These are phyloP conservation scores for Trichoderma koningiopsis DNA, from an alignment of 2,329 filamentous ascomycete genomes.

Conservation along the genomic window DNA sequence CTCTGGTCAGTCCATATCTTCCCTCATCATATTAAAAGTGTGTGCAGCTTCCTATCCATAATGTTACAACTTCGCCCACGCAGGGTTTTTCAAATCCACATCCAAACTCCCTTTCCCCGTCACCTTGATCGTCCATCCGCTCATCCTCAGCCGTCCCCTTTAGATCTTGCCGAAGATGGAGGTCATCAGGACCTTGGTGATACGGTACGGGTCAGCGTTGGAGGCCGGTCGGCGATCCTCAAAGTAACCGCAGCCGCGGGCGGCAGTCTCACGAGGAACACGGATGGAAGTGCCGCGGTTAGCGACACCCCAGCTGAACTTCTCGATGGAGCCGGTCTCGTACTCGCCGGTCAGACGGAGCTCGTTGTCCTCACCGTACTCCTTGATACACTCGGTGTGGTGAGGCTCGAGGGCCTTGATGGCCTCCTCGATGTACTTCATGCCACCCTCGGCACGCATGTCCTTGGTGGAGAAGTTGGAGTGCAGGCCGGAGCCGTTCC, in stretches of 20 bases:
- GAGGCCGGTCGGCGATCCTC: slow-evolving; percentile 82
- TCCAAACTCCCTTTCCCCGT: background rate
- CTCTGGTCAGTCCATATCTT: slow-evolving; percentile 1
- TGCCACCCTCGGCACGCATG: slow-evolving; percentile 89
- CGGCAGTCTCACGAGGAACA: slow-evolving; percentile 81
- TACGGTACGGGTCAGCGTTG: slow-evolving; percentile 84
- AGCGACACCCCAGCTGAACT: slow-evolving; percentile 91
- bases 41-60: slow-evolving; percentile 1
- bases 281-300: slow-evolving; percentile 94
- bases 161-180: slow-evolving; percentile 53
- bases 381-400: slow-evolving; percentile 82
- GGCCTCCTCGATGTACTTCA: slow-evolving; percentile 88
- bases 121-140: background rate
- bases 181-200: slow-evolving; percentile 78
- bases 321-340: slow-evolving; percentile 92
- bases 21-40: slow-evolving; percentile 16
- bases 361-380: slow-evolving; percentile 96
- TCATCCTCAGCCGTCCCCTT: background rate
- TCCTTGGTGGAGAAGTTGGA: slow-evolving; percentile 89
- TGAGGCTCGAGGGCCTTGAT: slow-evolving; percentile 82
- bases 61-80: slow-evolving; percentile 2
- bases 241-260: slow-evolving; percentile 93
- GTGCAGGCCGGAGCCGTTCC: slow-evolving; percentile 96
- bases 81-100: background rate
- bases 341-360: slow-evolving; percentile 88